These are phyloP conservation scores for Tylopilus microsporus DNA, from an alignment of 1,284 basidiomycete species.

Conservation along the genomic window DNA sequence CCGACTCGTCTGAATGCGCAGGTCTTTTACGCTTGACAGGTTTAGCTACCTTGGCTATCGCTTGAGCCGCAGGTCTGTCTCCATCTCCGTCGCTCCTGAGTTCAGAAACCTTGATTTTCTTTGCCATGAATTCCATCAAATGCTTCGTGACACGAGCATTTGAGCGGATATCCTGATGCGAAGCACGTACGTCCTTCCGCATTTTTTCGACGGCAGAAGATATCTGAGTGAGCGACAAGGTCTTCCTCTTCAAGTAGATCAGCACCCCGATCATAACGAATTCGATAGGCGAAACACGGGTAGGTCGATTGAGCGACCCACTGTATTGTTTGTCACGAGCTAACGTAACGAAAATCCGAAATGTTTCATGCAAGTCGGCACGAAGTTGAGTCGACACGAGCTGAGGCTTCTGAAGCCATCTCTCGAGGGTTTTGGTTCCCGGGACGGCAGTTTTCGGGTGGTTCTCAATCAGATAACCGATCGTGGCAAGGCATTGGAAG, in stretches of 20 bases:
- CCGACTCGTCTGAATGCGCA: constrained; percentile 25
- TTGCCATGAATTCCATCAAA: constrained; percentile 37
- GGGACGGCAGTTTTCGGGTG: constrained; percentile 33
- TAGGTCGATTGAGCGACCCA: constrained; percentile 36
- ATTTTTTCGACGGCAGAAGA: constrained; percentile 40
- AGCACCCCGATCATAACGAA: constrained; percentile 47
- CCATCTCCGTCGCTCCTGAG: constrained; percentile 31
- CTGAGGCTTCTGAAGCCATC: constrained; percentile 34
- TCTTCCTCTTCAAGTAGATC: constrained; percentile 36
- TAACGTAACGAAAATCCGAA: constrained; percentile 40
- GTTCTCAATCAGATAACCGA: constrained; percentile 40
- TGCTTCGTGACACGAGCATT: constrained; percentile 40
- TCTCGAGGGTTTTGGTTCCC: constrained; percentile 35
- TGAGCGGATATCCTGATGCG: constrained; percentile 40
- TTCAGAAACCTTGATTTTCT: constrained; percentile 31
- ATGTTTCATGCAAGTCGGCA: constrained; percentile 36
- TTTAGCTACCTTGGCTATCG: constrained; percentile 15
- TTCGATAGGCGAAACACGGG: constrained; percentile 45
- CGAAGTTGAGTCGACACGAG: constrained; percentile 31
- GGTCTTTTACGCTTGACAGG: constrained; percentile 27
- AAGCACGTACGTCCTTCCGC: constrained; percentile 40
- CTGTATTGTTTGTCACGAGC: constrained; percentile 36
- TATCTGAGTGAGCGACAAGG: constrained; percentile 39
- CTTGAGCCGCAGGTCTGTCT: constrained; percentile 22
- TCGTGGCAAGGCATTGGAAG: constrained; percentile 43